Base-by-base conservation (phyloP, 225 moss, liverwort and hornwort genomes). In the Straminergon stramineum region DNA sequence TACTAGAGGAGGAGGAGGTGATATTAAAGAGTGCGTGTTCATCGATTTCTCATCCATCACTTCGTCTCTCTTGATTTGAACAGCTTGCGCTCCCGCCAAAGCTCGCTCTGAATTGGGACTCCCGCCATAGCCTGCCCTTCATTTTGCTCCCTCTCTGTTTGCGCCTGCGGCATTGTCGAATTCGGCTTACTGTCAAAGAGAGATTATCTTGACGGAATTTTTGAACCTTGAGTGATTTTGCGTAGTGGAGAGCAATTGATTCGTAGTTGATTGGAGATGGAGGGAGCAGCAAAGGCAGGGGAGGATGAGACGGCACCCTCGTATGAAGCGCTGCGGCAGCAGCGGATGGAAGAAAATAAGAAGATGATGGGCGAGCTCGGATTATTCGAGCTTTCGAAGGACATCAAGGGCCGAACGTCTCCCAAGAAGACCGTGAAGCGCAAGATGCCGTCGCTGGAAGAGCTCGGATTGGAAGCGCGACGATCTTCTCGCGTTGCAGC, bases 301-400 rank as follows among this genome's bases (percentile, higher is more conserved):
- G 85, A 61, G 52, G 78, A 45, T 63, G 88, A 73, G 63, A n/a
- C 61, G 23, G 62, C 55, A 69, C 71, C 85, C 68, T 79, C 90
- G 51, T 94, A 94, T 56, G 94, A 94, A 83, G 91, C 87, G 13
- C 65, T 82, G 37, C 91, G 94, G 61, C 89, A 85, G 85, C 92
- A 93, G 85, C 91, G 94, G 20, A n/a, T 94, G 90, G 94, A 93
- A 87, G 94, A 92, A 91, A 94, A 94, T 22, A 90, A 88, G 90
- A 93, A 87, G 92, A 85, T 89, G 83, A 92, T 94, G 92, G 90
- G 87, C 37, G 92, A 94, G 75, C 89, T 94, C 11, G 94, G 94
- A 39, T 62, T 94, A 57, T 62, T 90, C 43, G 81, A 91, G 48
- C 87, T 94, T 9, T 85, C 93, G 53, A 91, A 89, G 85, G 41